Conservation (phyloP, 768 basidiomycete genomes). For the Psilocybe azurescens region DNA sequence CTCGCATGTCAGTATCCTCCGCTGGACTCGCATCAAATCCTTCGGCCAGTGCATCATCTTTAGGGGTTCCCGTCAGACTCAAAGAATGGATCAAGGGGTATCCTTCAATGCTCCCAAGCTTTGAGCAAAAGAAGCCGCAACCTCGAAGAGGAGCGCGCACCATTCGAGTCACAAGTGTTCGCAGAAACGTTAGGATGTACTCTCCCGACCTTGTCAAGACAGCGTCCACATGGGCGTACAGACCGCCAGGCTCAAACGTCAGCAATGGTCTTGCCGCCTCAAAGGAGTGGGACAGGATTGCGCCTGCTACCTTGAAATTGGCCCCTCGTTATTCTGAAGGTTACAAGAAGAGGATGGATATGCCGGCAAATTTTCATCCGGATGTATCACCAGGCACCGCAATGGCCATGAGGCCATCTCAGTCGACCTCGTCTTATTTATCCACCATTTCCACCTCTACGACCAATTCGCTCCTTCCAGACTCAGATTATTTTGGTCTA, state of each 20-base stretch:
- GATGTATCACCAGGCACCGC: slow-evolving; percentile 41
- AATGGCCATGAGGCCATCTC: slow-evolving; percentile 31
- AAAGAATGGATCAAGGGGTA: slow-evolving; percentile 93
- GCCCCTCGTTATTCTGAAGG: slow-evolving; percentile 74
- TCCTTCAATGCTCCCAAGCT: slow-evolving; percentile 74
- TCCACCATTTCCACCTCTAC: slow-evolving; percentile 35
- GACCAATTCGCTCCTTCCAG: slow-evolving; percentile 24
- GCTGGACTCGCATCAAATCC: slow-evolving; percentile 34
- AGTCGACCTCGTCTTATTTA: slow-evolving; percentile 51
- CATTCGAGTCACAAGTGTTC: slow-evolving; percentile 76
- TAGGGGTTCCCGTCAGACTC: slow-evolving; percentile 83
- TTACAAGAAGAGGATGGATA: slow-evolving; percentile 79
- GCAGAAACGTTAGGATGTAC: slow-evolving; percentile 87
- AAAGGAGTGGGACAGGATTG: slow-evolving; percentile 81
- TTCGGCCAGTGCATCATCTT: slow-evolving; percentile 57
- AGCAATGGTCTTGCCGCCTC: slow-evolving; percentile 57
- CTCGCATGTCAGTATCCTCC: slow-evolving; percentile 35
- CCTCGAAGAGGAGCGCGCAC: slow-evolving; percentile 80
- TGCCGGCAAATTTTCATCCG: slow-evolving; percentile 66
- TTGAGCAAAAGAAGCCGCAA: slow-evolving; percentile 60
- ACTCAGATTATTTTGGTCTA: slow-evolving; percentile 45
- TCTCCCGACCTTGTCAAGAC: slow-evolving; percentile 82
- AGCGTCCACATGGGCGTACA: slow-evolving; percentile 52
- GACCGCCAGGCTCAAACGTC: slow-evolving; percentile 26
- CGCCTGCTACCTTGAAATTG: slow-evolving; percentile 63